Evolutionary conservation across 495 filamentous ascomycete genomes (phyloP).

Genomic region (Durotheca rogersii): DNA sequence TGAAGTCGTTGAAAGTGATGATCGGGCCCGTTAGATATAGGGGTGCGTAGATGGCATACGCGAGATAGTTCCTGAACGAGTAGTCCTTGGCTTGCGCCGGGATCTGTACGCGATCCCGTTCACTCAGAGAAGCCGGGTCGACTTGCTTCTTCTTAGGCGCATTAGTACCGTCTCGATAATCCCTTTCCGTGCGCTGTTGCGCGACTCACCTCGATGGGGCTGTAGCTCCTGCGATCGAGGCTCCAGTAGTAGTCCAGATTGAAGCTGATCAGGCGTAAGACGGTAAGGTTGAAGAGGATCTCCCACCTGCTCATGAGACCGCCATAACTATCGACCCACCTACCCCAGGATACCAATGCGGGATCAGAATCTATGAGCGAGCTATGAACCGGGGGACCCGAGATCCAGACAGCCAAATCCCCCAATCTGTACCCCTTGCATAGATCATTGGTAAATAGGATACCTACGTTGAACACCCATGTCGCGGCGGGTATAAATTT

Average conservation of each 20-base stretch:
- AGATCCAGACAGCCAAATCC: constrained; percentile 57
- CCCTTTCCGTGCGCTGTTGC: constrained; percentile 5
- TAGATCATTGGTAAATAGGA: constrained; percentile 88
- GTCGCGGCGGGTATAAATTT: constrained; percentile 70
- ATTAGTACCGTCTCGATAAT: constrained; percentile 51
- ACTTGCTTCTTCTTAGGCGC: constrained; percentile 94
- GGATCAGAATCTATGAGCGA: constrained; percentile 38
- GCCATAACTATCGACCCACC: constrained; percentile 70
- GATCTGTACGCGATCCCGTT: constrained; percentile 77
- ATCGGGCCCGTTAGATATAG: constrained; percentile 93
- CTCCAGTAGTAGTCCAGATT: constrained; percentile 98
- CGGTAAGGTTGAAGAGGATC: constrained; percentile 95
- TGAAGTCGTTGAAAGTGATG: constrained; percentile 96
- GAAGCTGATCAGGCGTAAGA: constrained; percentile 90
- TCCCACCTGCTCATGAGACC: constrained; percentile 89
- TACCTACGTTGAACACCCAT: constrained; percentile 89
- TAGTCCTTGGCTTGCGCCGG: constrained; percentile 72
- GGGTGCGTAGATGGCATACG: constrained; percentile 86
- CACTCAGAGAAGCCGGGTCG: constrained; percentile 79
- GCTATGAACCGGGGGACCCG: constrained; percentile 32
- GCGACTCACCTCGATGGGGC: constrained; percentile 76
- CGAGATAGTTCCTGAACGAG: constrained; percentile 79
- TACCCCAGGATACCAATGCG: constrained; percentile 56
- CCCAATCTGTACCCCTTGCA: constrained; percentile 72
- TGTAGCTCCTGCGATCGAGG: constrained; percentile 61